A percentile compares a stretch with the other conserved stretches of the same genome.
phyloP scores from a whole-genome alignment of 78 protist species.

The Emiliania huxleyi region DNA sequence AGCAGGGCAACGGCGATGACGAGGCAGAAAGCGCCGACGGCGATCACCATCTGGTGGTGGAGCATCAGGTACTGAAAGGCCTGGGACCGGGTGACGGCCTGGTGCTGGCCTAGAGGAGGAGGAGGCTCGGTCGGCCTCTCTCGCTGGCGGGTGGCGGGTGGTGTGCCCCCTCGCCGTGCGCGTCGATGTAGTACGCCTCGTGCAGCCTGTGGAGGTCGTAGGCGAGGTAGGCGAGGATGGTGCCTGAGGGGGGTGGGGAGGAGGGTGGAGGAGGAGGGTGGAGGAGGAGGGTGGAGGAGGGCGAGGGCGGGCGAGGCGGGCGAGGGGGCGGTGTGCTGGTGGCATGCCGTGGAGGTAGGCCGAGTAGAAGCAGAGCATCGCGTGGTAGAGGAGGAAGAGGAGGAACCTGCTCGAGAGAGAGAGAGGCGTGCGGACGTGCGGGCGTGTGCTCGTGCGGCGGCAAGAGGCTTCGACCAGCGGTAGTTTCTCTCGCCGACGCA shows the following conservation, averaged over 20 bases:
- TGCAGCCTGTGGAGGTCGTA: not conserved
- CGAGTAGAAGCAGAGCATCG: slow-evolving; percentile 18
- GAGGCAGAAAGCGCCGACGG: not conserved
- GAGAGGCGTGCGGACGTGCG: not conserved
- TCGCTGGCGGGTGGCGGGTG: too few relatives aligned
- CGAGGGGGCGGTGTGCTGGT: too few relatives aligned
- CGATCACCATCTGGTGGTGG: not conserved
- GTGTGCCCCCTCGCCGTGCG: not conserved
- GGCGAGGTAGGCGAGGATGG: not conserved
- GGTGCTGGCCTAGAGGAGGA: not conserved
- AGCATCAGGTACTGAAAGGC: not conserved
- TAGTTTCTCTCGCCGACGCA: slow-evolving; percentile 78
- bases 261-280: too few relatives aligned
- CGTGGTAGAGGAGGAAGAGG: slow-evolving; percentile 1
- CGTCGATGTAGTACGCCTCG: not conserved
- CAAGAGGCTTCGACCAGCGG: not conserved
- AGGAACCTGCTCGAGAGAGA: not conserved
- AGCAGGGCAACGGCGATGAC: not conserved
- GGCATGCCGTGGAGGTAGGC: not conserved
- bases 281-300: too few relatives aligned
- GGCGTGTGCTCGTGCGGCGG: too few relatives aligned
- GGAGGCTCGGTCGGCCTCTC: too few relatives aligned
- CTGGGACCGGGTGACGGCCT: not conserved
- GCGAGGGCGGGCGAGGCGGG: too few relatives aligned
- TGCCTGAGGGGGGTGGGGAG: too few relatives aligned